Percentiles rank a stretch among this genome's conserved stretches.
These are phyloP conservation scores for Priceomyces medius DNA, from an alignment of 805 yeast genomes.

Conservation along the genomic window DNA sequence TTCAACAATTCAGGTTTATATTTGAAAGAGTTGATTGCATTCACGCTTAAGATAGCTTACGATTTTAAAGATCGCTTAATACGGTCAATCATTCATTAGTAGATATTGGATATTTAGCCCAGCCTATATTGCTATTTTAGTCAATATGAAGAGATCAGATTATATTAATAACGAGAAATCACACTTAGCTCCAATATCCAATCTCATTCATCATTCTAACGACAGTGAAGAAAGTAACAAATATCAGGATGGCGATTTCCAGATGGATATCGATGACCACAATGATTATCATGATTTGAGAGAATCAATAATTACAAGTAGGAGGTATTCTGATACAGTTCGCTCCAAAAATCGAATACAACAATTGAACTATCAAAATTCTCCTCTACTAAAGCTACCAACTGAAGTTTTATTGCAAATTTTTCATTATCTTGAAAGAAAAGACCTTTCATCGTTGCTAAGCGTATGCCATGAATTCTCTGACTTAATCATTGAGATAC, in stretches of 20 bases:
- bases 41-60: no score
- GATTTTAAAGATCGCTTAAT: no score
- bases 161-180: not conserved
- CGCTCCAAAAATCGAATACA: slow-evolving; percentile 22
- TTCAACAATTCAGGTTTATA: no score
- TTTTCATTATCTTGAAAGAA: slow-evolving; percentile 61
- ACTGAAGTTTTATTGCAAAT: slow-evolving; percentile 64
- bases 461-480: slow-evolving; percentile 84
- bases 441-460: slow-evolving; percentile 60
- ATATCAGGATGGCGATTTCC: slow-evolving; percentile 18
- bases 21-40: no score
- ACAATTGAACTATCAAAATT: slow-evolving; percentile 22
- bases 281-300: slow-evolving; percentile 35
- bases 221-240: slow-evolving; percentile 3
- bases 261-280: slow-evolving; percentile 33
- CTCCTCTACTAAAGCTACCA: slow-evolving; percentile 49
- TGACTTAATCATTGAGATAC: slow-evolving; percentile 66
- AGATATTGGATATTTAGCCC: no score
- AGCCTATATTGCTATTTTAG: no score
- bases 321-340: slow-evolving; percentile 21
- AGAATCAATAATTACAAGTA: slow-evolving; percentile 28
- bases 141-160: not conserved
- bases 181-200: slow-evolving; percentile 5
- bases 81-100: no score
- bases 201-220: slow-evolving; percentile 4